These are phyloP conservation scores for Apiotrichum gracile DNA, from an alignment of 1,284 basidiomycete genomes.

Conservation along the genomic window DNA sequence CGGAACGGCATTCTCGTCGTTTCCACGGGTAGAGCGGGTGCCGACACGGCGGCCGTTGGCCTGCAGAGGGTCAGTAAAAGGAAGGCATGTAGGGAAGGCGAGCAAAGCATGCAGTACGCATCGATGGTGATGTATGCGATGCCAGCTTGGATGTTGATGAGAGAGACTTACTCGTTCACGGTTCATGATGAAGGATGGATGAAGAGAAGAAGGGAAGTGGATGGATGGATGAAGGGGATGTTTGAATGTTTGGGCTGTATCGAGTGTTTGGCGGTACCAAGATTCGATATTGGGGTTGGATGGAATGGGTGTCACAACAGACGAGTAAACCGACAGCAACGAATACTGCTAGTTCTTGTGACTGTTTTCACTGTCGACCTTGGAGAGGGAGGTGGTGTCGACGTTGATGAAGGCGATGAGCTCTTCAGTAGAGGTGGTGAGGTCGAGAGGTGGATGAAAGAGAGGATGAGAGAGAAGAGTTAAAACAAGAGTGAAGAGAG, in stretches of 20 bases:
- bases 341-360: too few relatives aligned
- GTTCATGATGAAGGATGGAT: slow-evolving; percentile 1
- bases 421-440: background rate
- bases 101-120: background rate
- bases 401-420: background rate
- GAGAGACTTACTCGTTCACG: background rate
- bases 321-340: too few relatives aligned
- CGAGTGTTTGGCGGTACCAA: too few relatives aligned
- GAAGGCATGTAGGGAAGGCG: background rate
- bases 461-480: too few relatives aligned
- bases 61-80: slow-evolving; percentile 12
- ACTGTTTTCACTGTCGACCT: too few relatives aligned
- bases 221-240: background rate
- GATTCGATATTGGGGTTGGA: too few relatives aligned
- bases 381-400: background rate
- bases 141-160: background rate
- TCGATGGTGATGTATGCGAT: background rate
- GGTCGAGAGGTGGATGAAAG: too few relatives aligned
- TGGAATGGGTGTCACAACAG: too few relatives aligned
- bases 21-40: slow-evolving; percentile 23
- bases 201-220: background rate
- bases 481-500: too few relatives aligned
- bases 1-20: slow-evolving; percentile 43
- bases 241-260: background rate
- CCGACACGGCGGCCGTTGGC: slow-evolving; percentile 23